Evolutionary conservation across 768 basidiomycete species (phyloP), one percentile per base, ranked within the genome.

Genomic region (Mycena belliarum): DNA sequence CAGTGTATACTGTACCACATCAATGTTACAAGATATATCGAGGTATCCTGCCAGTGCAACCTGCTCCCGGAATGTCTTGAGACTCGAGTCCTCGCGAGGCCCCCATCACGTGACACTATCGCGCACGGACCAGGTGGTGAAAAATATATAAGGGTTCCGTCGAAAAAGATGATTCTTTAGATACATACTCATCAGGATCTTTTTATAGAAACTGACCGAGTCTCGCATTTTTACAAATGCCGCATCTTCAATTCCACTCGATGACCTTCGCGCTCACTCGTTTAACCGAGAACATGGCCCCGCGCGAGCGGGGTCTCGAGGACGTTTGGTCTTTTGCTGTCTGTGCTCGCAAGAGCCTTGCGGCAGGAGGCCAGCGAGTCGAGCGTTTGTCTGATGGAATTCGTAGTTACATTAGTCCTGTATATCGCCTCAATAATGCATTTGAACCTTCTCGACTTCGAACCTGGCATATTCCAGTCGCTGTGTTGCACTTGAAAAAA

Each of bases 111-210:
- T 57, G 60, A 23, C 2, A 14, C 25, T n/a, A 3, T 24, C 35
- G 57, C 71, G 72, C 72, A 73, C 72, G 66, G 72, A 68, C 80
- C 79, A 76, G 4, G 32, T 12, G 0, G 8, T 2, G 45, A 52
- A 64, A 50, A 3, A 7, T 74, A 75, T 75, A 80, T 70, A 79
- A 61, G 50, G 62, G 43, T 44, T 0, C 35, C 21, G 21, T 15
- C 56, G 46, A 53, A 29, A 49, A 25, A 0, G 3, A 0, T 62
- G 64, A 68, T 71, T 73, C 82, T 65, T 72, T 59, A 82, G 83
- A 84, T 65, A 82, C 82, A 84, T 84, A 84, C 82, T 84, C 83
- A 82, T 81, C 82, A 84, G 82, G 83, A 84, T 84, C 82, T 84
- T 84, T 84, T 69, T 82, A 84, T 83, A 84, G 82, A 79, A 80